Base-by-base conservation (phyloP, 2,329 filamentous ascomycete species). In the Alternaria arbusti region DNA sequence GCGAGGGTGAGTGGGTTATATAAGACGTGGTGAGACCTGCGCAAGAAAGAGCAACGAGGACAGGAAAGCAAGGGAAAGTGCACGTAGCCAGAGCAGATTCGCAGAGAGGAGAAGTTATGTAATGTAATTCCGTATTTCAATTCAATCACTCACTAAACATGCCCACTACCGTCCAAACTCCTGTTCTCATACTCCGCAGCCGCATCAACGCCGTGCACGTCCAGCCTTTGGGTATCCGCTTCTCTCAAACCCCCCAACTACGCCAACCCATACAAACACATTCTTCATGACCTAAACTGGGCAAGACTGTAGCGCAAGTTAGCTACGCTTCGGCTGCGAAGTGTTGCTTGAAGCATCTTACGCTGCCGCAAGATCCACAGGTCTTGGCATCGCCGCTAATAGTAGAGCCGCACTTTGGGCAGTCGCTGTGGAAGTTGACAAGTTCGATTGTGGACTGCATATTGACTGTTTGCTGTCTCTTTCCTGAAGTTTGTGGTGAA, bases 371-470 rank as follows among this genome's bases (percentile, higher is more conserved):
- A 52, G 78, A 79, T 28, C 70, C 59, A 64, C 79, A 81, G 11
- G 72, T 78, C 74, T 81, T 81, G 54, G 60, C 65, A 7, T 69
- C 78, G 46, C 69, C 74, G 43, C 57, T 65, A 61, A 77, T 78
- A 40, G 54, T 60, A 7, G 77, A 76, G 61, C 78, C 76, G 68
- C 79, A 81, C 71, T 81, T 81, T 64, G 79, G 79, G 75, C 79
- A 81, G 66, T 54, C 70, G 71, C 79, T 68, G 71, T 79, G 75
- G 54, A 47, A 64, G 68, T 80, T 68, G 68, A 79, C 71, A 57
- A 76, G 73, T 28, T 67, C 56, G 50, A 62, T 70, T 45, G 69
- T 66, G 57, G 68, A 66, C 57, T 78, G 70, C 75, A 78, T 79
- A 5, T 69, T 71, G 66, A 51, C 30, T 30, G 20, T 10, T 12